These are phyloP conservation scores for Poterioochromonas sp. DNA, from an alignment of 352 stramenopile genomes.

Conservation along the genomic window DNA sequence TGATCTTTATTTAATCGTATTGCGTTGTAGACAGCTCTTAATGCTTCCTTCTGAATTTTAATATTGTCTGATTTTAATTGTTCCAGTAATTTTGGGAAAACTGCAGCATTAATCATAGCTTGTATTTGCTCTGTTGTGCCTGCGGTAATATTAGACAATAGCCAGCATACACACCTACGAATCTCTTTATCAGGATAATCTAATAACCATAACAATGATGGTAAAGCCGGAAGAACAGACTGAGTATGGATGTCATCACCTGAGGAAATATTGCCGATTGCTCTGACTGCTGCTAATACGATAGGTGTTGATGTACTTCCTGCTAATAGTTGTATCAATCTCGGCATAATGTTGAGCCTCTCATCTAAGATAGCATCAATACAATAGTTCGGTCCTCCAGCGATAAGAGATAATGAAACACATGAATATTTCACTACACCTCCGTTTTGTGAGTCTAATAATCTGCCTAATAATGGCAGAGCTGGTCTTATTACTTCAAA, in stretches of 20 bases:
- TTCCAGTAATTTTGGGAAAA: conserved; percentile 90
- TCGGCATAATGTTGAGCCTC: conserved; percentile 83
- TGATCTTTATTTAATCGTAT: conserved; percentile 76
- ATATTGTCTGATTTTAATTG: conserved; percentile 87
- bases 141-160: conserved; percentile 97
- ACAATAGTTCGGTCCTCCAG: conserved; percentile 96
- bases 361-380: conserved; percentile 98
- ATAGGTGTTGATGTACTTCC: conserved; percentile 81
- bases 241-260: conserved; percentile 98
- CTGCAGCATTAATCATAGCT: conserved; percentile 89
- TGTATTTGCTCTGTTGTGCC: conserved; percentile 98
- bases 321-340: conserved; percentile 90
- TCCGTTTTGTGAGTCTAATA: conserved; percentile 93
- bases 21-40: conserved; percentile 95
- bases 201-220: conserved; percentile 80
- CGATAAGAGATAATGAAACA: conserved; percentile 96
- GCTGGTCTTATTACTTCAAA: conserved; percentile 84
- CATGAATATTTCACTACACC: conserved; percentile 98
- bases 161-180: conserved; percentile 97
- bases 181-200: conserved; percentile 92
- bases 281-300: conserved; percentile 88
- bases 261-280: conserved; percentile 97
- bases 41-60: conserved; percentile 93
- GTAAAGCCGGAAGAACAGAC: conserved; percentile 88
- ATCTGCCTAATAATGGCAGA: conserved; percentile 82